Evolutionary conservation across 345 rosid species (phyloP).

Genomic region (Mallotus nudiflorus): DNA sequence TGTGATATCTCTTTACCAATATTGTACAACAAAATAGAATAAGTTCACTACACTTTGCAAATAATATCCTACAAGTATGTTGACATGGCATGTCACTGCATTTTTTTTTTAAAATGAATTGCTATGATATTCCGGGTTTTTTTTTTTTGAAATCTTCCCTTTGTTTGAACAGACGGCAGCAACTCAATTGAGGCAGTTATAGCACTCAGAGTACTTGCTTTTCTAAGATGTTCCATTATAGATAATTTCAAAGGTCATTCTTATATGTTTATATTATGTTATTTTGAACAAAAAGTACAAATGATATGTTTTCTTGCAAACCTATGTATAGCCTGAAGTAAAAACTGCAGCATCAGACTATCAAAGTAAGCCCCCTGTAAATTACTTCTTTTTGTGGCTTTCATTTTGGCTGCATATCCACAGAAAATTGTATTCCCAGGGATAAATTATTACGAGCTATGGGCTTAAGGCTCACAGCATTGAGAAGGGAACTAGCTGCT

Average conservation of each 20-base stretch:
- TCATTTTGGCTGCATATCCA: conserved; percentile 14
- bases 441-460: conserved; percentile 59
- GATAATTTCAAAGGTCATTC: neutral
- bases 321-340: conserved; percentile 41
- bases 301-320: conserved; percentile 18
- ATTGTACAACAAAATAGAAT: neutral
- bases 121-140: neutral
- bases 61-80: too few species aligned
- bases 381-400: conserved; percentile 2
- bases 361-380: conserved; percentile 46
- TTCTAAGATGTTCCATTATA: conserved; percentile 1
- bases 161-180: conserved; percentile 25
- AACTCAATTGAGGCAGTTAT: conserved; percentile 15
- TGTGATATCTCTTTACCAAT: neutral
- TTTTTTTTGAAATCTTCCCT: conserved; percentile 11
- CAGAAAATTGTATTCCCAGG: conserved; percentile 35
- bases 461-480: conserved; percentile 54
- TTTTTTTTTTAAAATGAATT: neutral
- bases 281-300: neutral
- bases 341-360: conserved; percentile 40
- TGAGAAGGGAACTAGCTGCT: conserved; percentile 48
- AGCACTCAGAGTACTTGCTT: conserved; percentile 28
- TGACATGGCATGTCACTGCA: neutral
- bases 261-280: conserved; percentile 1
- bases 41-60: neutral